Conservation (phyloP, 768 basidiomycete species). For the Rhodotorula sphaerocarpa region DNA sequence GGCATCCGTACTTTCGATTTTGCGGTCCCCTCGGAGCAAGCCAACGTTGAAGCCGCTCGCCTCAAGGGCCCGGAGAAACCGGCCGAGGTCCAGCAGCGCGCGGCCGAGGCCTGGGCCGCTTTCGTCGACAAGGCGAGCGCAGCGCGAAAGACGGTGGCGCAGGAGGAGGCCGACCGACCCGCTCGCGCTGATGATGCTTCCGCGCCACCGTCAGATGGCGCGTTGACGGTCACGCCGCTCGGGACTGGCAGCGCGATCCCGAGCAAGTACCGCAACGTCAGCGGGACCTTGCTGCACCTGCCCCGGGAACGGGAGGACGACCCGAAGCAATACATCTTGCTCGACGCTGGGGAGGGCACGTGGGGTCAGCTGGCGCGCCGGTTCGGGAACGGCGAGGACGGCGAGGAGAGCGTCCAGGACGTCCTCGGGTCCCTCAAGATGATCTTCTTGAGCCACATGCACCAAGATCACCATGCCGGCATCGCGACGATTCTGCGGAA, state of each 20-base stretch:
- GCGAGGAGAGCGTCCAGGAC: constrained; percentile 27
- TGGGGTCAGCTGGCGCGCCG: constrained; percentile 76
- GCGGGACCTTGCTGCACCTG: constrained; percentile 66
- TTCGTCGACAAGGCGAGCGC: constrained; percentile 35
- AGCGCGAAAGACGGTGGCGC: constrained; percentile 39
- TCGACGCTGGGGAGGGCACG: constrained; percentile 87
- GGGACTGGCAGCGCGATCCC: constrained; percentile 86
- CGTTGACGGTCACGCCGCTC: constrained; percentile 64
- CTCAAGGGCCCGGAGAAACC: constrained; percentile 18
- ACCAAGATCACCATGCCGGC: constrained; percentile 87
- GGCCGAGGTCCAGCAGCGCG: not conserved
- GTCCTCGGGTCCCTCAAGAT: constrained; percentile 64
- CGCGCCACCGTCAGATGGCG: constrained; percentile 48
- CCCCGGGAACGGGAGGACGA: constrained; percentile 45
- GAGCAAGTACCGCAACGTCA: constrained; percentile 72
- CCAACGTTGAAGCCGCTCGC: constrained; percentile 13
- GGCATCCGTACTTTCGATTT: constrained; percentile 25
- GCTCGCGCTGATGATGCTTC: not conserved
- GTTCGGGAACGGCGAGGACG: constrained; percentile 50
- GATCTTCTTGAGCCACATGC: constrained; percentile 80
- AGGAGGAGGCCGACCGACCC: not conserved
- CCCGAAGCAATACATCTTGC: constrained; percentile 50
- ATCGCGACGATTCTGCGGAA: constrained; percentile 63
- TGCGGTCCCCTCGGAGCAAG: constrained; percentile 1
- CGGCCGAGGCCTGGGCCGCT: constrained; percentile 18